Evolutionary conservation across 169 alveolate genomes (phyloP).

Genomic region (Sarcocystis neurona): DNA sequence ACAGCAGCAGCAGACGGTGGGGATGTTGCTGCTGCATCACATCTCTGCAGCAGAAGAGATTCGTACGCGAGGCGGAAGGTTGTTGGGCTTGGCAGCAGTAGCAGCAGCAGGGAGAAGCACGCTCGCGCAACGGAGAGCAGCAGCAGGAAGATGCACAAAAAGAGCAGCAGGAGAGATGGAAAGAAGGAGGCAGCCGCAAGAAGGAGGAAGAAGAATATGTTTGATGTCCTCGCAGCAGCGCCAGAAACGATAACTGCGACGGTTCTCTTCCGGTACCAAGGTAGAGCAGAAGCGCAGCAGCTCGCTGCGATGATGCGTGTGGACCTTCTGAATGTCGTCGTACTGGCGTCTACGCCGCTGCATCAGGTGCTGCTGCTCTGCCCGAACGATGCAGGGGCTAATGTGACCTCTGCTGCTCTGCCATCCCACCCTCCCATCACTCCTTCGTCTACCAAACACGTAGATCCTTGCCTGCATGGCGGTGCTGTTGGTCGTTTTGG

Average conservation of each 20-base stretch:
- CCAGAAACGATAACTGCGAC: conserved; percentile 49
- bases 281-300: conserved; percentile 53
- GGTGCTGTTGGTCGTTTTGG: no score
- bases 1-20: no score
- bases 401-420: not conserved
- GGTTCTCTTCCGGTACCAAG: conserved; percentile 39
- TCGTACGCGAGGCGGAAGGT: no score
- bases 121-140: conserved; percentile 11
- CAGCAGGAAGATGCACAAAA: conserved; percentile 28
- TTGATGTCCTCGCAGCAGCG: conserved; percentile 29
- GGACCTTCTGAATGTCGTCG: conserved; percentile 54
- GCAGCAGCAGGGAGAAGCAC: conserved; percentile 2
- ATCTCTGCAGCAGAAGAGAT: no score
- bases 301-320: conserved; percentile 58
- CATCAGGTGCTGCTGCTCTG: conserved; percentile 26
- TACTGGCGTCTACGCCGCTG: conserved; percentile 51
- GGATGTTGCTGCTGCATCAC: no score
- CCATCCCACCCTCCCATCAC: no score
- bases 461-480: no score
- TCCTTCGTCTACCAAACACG: no score
- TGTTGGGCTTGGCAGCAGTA: no score
- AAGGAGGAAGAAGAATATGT: conserved; percentile 20
- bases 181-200: not conserved
- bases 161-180: conserved; percentile 11
- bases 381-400: not conserved